A percentile compares a stretch with the other conserved stretches of the same genome.
Evolutionary conservation across 257 asterid genomes (phyloP).

Genomic region (Rubia yunnanensis): DNA sequence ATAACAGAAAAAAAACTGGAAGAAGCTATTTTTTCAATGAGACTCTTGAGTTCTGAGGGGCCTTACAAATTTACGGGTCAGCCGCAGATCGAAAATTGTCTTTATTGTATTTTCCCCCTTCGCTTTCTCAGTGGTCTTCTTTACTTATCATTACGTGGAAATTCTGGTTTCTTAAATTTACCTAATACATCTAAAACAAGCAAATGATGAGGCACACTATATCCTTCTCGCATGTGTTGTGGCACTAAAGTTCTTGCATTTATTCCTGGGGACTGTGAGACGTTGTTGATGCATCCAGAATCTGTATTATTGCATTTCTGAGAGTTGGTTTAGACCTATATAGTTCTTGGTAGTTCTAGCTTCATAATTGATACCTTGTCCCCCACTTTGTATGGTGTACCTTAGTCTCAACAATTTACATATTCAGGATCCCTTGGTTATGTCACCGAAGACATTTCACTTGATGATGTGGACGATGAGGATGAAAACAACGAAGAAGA

Average conservation of each 20-base stretch:
- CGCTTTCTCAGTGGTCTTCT: neutral
- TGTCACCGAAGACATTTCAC: conserved; percentile 52
- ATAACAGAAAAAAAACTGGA: neutral
- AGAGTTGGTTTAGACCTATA: conserved; percentile 5
- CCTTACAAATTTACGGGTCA: neutral
- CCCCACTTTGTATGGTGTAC: conserved; percentile 5
- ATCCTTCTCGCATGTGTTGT: neutral
- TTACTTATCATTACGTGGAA: neutral
- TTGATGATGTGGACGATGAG: conserved; percentile 48
- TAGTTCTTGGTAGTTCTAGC: conserved; percentile 9
- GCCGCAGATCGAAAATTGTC: neutral
- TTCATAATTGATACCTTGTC: neutral
- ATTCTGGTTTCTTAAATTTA: neutral
- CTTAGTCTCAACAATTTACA: conserved; percentile 3
- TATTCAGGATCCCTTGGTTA: conserved; percentile 32
- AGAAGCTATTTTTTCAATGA: neutral
- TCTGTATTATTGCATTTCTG: neutral
- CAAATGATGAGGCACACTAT: neutral
- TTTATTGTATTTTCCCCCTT: neutral
- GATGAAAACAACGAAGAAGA: conserved; percentile 28
- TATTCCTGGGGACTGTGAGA: neutral
- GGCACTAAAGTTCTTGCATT: neutral
- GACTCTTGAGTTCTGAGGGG: too few relatives aligned
- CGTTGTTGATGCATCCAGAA: neutral
- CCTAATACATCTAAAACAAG: neutral